phyloP scores from a whole-genome alignment of 2,329 filamentous ascomycete genomes.

The Ceratocystis ficicola region DNA sequence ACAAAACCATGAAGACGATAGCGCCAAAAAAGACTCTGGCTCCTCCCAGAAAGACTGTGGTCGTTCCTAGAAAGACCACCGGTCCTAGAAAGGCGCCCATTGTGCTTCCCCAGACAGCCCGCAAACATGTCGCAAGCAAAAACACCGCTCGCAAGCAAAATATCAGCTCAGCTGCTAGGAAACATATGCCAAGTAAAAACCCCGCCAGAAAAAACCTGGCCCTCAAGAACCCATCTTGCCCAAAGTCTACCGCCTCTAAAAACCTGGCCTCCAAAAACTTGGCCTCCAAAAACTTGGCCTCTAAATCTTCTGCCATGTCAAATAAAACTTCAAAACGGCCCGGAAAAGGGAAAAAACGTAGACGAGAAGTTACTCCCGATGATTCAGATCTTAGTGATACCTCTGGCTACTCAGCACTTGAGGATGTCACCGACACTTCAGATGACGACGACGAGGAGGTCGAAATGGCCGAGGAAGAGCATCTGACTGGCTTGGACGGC shows the following conservation, averaged over 20 bases:
- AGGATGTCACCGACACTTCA: conserved; percentile 65
- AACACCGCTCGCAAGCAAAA: conserved; percentile 14
- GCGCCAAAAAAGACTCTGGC: conserved; percentile 5
- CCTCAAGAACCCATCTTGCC: conserved; percentile 6
- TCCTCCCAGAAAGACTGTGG: background rate
- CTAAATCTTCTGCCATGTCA: conserved; percentile 4
- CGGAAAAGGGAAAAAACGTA: conserved; percentile 15
- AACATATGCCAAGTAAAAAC: conserved; percentile 11
- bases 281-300: conserved; percentile 4
- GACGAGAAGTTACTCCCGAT: conserved; percentile 35
- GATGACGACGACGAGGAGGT: conserved; percentile 71
- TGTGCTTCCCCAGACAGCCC: conserved; percentile 15
- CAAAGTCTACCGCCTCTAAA: conserved; percentile 12
- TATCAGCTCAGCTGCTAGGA: conserved; percentile 2
- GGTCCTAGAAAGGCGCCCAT: conserved; percentile 17
- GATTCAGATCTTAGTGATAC: conserved; percentile 54
- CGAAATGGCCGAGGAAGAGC: conserved; percentile 63
- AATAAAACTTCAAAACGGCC: conserved; percentile 16
- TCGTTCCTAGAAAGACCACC: conserved; percentile 17
- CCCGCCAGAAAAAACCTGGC: conserved; percentile 6
- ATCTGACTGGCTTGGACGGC: conserved; percentile 45
- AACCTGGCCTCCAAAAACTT: background rate
- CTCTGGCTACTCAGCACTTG: conserved; percentile 61
- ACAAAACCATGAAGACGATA: conserved; percentile 17
- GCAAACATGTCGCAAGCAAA: conserved; percentile 21